phyloP scores from a whole-genome alignment of 805 yeast species.

The Wilhelminamyces savonicus region DNA sequence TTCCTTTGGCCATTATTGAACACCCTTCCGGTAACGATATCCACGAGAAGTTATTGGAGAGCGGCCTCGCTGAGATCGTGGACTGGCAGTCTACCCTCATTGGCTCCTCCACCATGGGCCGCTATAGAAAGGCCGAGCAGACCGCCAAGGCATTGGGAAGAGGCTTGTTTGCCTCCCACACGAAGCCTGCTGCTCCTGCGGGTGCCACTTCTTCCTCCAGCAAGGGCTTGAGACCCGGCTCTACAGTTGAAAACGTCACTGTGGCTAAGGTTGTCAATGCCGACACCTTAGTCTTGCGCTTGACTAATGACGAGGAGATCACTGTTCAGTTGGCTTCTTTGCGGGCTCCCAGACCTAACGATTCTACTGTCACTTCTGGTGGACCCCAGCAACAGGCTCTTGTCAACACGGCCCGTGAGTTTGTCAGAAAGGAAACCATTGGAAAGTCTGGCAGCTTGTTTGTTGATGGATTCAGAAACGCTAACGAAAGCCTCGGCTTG shows the following conservation, averaged over 20 bases:
- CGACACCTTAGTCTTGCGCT: conserved; percentile 57
- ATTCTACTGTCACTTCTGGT: conserved; percentile 38
- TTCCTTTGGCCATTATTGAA: conserved; percentile 49
- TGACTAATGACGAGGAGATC: conserved; percentile 43
- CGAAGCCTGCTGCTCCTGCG: conserved; percentile 15
- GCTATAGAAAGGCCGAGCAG: conserved; percentile 59
- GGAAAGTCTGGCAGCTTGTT: conserved; percentile 59
- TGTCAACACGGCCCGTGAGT: conserved; percentile 66
- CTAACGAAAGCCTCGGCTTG: conserved; percentile 45
- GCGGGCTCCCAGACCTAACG: conserved; percentile 66
- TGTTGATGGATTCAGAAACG: conserved; percentile 60
- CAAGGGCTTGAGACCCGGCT: conserved; percentile 35
- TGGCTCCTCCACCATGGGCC: conserved; percentile 59
- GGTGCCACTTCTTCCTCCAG: conserved; percentile 7
- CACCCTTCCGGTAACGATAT: conserved; percentile 76
- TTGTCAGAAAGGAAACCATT: conserved; percentile 57
- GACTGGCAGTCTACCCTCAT: conserved; percentile 74
- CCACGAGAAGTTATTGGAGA: conserved; percentile 57
- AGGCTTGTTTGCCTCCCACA: conserved; percentile 48
- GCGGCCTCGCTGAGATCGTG: conserved; percentile 67
- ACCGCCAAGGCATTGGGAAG: conserved; percentile 52
- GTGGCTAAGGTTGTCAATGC: conserved; percentile 60
- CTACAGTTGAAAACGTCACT: conserved; percentile 41
- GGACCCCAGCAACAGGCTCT: conserved; percentile 40
- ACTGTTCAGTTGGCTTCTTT: conserved; percentile 74